Evolutionary conservation across 257 asterid species (phyloP).

Genomic region (Solanum arcanum): DNA sequence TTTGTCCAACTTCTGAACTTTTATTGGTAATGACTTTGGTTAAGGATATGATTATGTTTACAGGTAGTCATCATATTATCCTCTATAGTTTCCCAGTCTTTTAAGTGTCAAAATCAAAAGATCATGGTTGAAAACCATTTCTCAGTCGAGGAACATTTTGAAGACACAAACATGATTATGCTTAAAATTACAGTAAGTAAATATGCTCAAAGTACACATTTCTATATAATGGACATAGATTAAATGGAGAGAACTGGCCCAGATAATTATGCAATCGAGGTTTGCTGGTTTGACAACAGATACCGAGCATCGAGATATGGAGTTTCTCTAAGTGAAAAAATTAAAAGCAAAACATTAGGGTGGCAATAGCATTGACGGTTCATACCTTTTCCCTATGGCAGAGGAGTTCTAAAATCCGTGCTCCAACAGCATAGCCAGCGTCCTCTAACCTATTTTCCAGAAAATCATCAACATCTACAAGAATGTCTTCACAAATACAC

Average conservation of each 20-base stretch:
- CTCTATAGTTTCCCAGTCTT: background rate
- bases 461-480: background rate
- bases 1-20: background rate
- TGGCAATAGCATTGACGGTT: background rate
- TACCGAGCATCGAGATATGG: background rate
- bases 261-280: background rate
- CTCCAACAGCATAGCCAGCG: conserved; percentile 78
- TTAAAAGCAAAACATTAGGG: background rate
- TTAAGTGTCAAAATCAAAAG: background rate
- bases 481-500: background rate
- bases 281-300: background rate
- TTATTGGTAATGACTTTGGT: background rate
- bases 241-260: background rate
- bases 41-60: background rate
- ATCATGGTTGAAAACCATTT: background rate
- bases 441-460: conserved; percentile 56
- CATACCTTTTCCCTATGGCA: conserved; percentile 79
- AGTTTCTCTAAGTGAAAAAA: background rate
- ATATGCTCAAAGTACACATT: background rate
- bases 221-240: background rate
- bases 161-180: background rate
- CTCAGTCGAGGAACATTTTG: background rate
- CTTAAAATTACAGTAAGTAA: background rate
- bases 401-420: conserved; percentile 72
- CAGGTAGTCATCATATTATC: background rate